Conservation (phyloP, 2,329 filamentous ascomycete genomes). For the Seiridium unicorne region DNA sequence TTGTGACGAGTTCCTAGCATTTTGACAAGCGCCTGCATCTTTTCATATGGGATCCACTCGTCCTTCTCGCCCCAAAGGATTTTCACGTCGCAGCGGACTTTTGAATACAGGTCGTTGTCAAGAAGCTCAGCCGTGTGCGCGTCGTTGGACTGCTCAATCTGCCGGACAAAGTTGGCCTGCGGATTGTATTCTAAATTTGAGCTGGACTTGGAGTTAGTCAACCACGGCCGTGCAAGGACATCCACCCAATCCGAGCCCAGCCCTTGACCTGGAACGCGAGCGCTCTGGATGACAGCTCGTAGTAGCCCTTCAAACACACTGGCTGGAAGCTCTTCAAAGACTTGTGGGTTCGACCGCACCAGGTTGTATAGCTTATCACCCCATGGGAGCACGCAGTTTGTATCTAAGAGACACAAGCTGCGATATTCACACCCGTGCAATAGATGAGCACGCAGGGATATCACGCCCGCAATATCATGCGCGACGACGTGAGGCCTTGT, state of each 20-base stretch:
- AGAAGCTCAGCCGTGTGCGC: conserved; percentile 3
- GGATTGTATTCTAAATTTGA: not conserved
- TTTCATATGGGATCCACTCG: not conserved
- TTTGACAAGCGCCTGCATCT: not conserved
- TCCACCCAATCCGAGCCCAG: not conserved
- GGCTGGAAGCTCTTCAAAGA: not conserved
- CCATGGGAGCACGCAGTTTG: conserved; percentile 2
- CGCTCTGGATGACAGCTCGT: conserved; percentile 1
- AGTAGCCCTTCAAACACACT: not conserved
- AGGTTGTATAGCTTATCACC: conserved; percentile 5
- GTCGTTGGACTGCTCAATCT: conserved; percentile 1
- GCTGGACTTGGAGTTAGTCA: not conserved
- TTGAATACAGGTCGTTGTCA: not conserved
- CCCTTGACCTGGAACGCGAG: not conserved
- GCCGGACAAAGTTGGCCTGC: conserved; percentile 1
- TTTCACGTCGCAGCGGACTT: not conserved
- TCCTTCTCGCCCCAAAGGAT: conserved; percentile 4
- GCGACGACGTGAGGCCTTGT: not conserved
- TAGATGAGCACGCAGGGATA: not conserved
- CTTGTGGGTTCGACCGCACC: not conserved
- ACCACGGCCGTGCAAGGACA: not conserved
- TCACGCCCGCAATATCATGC: not conserved
- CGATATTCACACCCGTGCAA: not conserved
- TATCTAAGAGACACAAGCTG: conserved; percentile 3
- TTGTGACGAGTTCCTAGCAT: not conserved